A percentile compares a stretch with the other conserved stretches of the same genome.
These are phyloP conservation scores for Tagetes erecta DNA, from an alignment of 129 eudicot genomes.

Conservation along the genomic window DNA sequence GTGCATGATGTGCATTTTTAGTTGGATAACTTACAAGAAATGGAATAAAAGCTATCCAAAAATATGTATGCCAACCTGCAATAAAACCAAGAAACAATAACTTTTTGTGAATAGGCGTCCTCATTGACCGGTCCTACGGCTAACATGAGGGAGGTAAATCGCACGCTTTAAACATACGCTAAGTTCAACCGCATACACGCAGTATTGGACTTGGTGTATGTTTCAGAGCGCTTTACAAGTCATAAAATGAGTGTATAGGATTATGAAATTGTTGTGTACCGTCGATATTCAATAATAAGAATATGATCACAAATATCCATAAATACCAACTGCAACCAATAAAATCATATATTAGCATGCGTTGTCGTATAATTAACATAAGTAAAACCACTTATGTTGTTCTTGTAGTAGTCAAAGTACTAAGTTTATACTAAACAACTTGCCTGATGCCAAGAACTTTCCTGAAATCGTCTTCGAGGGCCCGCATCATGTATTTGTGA, in stretches of 20 bases:
- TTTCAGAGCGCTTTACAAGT: too few relatives aligned
- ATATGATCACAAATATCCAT: slow-evolving; percentile 78
- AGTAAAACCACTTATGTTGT: background rate
- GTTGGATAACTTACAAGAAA: slow-evolving; percentile 58
- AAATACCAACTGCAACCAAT: slow-evolving; percentile 88
- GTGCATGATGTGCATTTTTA: background rate
- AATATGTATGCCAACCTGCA: slow-evolving; percentile 96
- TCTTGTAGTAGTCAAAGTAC: background rate
- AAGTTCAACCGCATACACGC: too few relatives aligned
- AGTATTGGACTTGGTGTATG: too few relatives aligned
- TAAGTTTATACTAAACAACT: slow-evolving; percentile 28
- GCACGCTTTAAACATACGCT: too few relatives aligned
- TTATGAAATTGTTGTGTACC: slow-evolving; percentile 43
- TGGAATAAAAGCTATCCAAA: slow-evolving; percentile 93
- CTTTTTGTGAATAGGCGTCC: too few relatives aligned
- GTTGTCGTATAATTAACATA: background rate
- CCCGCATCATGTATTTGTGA: slow-evolving; percentile 96
- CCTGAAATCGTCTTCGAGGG: slow-evolving; percentile 87
- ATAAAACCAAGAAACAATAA: background rate
- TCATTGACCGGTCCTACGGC: too few relatives aligned
- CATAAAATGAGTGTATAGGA: too few relatives aligned
- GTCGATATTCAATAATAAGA: slow-evolving; percentile 77
- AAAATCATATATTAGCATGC: slow-evolving; percentile 18
- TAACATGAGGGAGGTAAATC: too few relatives aligned
- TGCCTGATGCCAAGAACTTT: slow-evolving; percentile 93